Conservation (phyloP, 176 grass and related monocot species). For the Oryza punctata region DNA sequence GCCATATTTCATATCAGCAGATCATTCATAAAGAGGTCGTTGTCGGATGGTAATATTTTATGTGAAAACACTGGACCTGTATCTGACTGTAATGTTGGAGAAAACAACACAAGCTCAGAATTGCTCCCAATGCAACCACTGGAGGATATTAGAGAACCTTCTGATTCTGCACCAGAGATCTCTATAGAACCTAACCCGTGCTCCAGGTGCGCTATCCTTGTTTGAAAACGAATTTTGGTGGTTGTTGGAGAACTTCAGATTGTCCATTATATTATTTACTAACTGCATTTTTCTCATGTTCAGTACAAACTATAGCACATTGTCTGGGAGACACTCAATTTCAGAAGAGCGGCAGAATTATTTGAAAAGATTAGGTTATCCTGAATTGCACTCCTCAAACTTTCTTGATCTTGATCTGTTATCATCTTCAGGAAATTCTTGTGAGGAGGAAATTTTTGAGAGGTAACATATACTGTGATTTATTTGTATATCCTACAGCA, state of each 20-base stretch:
- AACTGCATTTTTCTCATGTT: conserved; percentile 27
- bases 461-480: conserved; percentile 50
- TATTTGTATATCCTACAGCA: neutral
- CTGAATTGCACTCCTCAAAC: conserved; percentile 82
- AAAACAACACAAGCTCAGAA: conserved; percentile 41
- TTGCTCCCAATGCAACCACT: conserved; percentile 59
- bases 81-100: conserved; percentile 43
- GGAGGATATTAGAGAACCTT: conserved; percentile 55
- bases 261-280: conserved; percentile 9
- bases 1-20: conserved; percentile 48
- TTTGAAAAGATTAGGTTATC: conserved; percentile 60
- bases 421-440: conserved; percentile 88
- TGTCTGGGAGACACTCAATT: conserved; percentile 54
- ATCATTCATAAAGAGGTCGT: conserved; percentile 84
- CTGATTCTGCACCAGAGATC: conserved; percentile 93
- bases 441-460: conserved; percentile 76
- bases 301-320: conserved; percentile 47
- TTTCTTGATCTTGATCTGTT: conserved; percentile 89
- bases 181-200: conserved; percentile 51
- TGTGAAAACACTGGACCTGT: conserved; percentile 56
- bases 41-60: conserved; percentile 91
- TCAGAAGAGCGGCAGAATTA: conserved; percentile 60
- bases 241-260: neutral
- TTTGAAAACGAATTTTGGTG: neutral
- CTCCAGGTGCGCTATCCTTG: conserved; percentile 53